Evolutionary conservation across 495 filamentous ascomycete genomes (phyloP).

Genomic region (Thermothielavioides terrestris): DNA sequence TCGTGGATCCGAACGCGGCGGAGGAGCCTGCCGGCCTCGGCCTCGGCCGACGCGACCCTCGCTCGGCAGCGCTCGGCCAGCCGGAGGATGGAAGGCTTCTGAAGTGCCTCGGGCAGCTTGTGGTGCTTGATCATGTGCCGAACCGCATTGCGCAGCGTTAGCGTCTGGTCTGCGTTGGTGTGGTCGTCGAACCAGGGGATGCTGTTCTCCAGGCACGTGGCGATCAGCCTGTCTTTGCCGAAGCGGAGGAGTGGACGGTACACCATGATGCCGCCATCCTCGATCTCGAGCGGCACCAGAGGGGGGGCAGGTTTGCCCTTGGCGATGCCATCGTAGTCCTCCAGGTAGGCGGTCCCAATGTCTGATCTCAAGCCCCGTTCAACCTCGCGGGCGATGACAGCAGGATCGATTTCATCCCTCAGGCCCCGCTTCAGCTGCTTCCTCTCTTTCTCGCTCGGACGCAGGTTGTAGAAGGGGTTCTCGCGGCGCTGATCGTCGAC

Average conservation of each 20-base stretch:
- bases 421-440: constrained; percentile 17
- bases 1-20: constrained; percentile 25
- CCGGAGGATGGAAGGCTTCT: constrained; percentile 52
- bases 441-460: constrained; percentile 8
- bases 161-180: constrained; percentile 72
- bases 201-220: constrained; percentile 57
- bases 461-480: constrained; percentile 23
- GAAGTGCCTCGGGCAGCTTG: constrained; percentile 60
- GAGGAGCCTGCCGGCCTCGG: constrained; percentile 26
- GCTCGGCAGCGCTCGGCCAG: constrained; percentile 35
- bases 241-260: constrained; percentile 70
- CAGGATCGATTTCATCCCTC: constrained; percentile 14
- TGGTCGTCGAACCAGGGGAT: constrained; percentile 74
- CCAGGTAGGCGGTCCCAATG: constrained; percentile 2
- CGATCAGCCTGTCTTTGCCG: constrained; percentile 59
- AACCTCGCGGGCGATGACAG: constrained; percentile 4
- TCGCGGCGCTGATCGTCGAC: constrained; percentile 29
- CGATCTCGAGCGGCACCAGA: constrained; percentile 34
- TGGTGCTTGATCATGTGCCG: constrained; percentile 53
- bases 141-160: constrained; percentile 73
- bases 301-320: constrained; percentile 7
- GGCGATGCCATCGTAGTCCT: constrained; percentile 20
- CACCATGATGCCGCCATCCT: constrained; percentile 61
- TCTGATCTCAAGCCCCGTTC: constrained; percentile 2
- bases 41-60: constrained; percentile 25